phyloP scores from a whole-genome alignment of 768 basidiomycete species.

The Pulveroboletus frians region DNA sequence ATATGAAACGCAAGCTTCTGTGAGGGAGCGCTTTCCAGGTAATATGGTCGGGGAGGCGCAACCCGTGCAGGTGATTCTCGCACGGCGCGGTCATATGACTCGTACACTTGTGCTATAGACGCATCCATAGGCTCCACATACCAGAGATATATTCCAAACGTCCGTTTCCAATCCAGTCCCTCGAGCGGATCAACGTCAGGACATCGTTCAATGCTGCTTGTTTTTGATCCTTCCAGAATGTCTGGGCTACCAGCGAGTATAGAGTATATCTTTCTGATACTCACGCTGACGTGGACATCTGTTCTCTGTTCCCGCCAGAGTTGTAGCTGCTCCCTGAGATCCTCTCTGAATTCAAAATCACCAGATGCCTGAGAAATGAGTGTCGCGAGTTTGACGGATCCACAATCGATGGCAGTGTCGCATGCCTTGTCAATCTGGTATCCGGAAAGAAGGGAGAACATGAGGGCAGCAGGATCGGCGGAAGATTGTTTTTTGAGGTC shows the following conservation, averaged over 20 bases:
- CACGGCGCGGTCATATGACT: conserved; percentile 48
- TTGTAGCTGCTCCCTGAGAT: conserved; percentile 68
- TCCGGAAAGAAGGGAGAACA: conserved; percentile 80
- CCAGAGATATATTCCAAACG: conserved; percentile 89
- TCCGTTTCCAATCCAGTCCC: conserved; percentile 90
- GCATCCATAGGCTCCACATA: conserved; percentile 70
- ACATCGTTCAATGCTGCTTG: conserved; percentile 47
- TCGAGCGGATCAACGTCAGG: conserved; percentile 58
- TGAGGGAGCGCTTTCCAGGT: conserved; percentile 33
- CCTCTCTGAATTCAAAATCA: conserved; percentile 65
- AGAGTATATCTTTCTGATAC: conserved; percentile 76
- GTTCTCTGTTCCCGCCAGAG: conserved; percentile 80
- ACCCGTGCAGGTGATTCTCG: conserved; percentile 37
- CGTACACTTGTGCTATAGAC: conserved; percentile 64
- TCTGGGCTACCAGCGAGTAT: conserved; percentile 74
- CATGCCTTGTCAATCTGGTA: conserved; percentile 85
- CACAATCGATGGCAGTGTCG: conserved; percentile 63
- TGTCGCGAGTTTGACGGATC: conserved; percentile 82
- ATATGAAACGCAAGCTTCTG: conserved; percentile 37
- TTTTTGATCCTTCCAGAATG: conserved; percentile 49
- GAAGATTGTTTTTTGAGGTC: conserved; percentile 54
- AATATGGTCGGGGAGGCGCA: conserved; percentile 57
- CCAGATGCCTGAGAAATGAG: conserved; percentile 84
- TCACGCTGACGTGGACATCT: conserved; percentile 60
- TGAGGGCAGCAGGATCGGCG: conserved; percentile 41